Conservation (phyloP, 2,329 filamentous ascomycete genomes). For the Trichoderma sp. region DNA sequence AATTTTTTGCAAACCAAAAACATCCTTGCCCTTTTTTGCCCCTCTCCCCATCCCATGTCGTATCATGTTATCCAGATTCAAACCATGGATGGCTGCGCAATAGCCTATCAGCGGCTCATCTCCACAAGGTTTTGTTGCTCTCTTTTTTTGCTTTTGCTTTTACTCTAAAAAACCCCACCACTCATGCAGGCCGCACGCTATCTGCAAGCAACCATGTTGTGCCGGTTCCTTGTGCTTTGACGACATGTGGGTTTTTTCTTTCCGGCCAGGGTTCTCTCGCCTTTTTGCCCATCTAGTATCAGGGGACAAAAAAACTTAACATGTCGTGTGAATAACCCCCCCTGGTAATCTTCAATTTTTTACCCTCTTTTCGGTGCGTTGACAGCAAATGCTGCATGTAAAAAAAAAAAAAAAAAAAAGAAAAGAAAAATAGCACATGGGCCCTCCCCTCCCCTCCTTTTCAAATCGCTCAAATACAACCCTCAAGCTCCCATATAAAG, state of each 20-base stretch:
- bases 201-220: conserved; percentile 26
- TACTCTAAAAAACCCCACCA: neutral
- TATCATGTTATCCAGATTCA: conserved; percentile 14
- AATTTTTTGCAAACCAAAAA: conserved; percentile 12
- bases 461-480: conserved; percentile 7
- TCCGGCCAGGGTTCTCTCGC: neutral
- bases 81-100: neutral
- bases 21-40: neutral
- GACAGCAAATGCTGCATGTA: neutral
- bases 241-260: conserved; percentile 9
- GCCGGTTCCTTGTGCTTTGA: conserved; percentile 17
- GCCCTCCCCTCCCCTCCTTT: neutral
- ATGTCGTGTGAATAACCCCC: neutral
- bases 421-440: too few species aligned
- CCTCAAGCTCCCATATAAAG: conserved; percentile 40
- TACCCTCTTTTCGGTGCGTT: neutral
- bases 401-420: too few species aligned
- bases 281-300: too few species aligned
- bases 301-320: neutral
- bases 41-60: neutral
- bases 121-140: neutral
- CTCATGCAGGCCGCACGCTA: conserved; percentile 24
- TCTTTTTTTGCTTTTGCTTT: too few species aligned
- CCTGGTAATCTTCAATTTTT: neutral
- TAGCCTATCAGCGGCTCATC: conserved; percentile 20